Conservation (phyloP, 1,284 basidiomycete genomes). For the Fomes fomentarius region DNA sequence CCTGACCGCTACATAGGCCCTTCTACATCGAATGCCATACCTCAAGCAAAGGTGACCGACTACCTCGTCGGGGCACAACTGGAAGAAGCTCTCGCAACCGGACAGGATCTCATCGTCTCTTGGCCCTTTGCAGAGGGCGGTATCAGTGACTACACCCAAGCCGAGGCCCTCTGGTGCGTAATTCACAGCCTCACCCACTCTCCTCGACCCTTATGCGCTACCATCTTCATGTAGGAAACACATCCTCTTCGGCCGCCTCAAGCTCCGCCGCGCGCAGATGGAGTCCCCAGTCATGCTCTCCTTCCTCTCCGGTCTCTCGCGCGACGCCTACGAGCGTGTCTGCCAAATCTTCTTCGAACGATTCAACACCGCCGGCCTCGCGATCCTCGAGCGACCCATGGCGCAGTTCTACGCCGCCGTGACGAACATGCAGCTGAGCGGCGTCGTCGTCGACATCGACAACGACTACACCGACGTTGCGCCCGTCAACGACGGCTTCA, state of each 20-base stretch:
- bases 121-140: constrained; percentile 86
- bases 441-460: constrained; percentile 87
- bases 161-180: constrained; percentile 88
- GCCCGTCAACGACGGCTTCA: constrained; percentile 80
- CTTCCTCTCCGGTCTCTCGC: constrained; percentile 72
- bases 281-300: constrained; percentile 86
- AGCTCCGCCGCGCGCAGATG: constrained; percentile 83
- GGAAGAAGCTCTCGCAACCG: constrained; percentile 76
- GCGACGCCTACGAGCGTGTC: constrained; percentile 73
- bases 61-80: constrained; percentile 87
- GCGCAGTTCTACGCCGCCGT: constrained; percentile 81
- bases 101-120: constrained; percentile 73
- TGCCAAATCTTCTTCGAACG: constrained; percentile 93
- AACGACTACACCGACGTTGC: constrained; percentile 77
- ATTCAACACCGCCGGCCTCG: constrained; percentile 91
- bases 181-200: neutral
- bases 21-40: constrained; percentile 44
- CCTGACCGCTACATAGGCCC: constrained; percentile 36
- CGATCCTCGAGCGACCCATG: constrained; percentile 84
- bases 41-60: constrained; percentile 62
- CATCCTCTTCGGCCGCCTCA: constrained; percentile 77
- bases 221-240: constrained; percentile 68
- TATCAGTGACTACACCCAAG: constrained; percentile 86
- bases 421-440: constrained; percentile 63
- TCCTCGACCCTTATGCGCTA: neutral